Percentiles rank a stretch among this genome's conserved stretches.
These are phyloP conservation scores for Penicillium sp. DNA, from an alignment of 2,329 filamentous ascomycete genomes.

Conservation along the genomic window DNA sequence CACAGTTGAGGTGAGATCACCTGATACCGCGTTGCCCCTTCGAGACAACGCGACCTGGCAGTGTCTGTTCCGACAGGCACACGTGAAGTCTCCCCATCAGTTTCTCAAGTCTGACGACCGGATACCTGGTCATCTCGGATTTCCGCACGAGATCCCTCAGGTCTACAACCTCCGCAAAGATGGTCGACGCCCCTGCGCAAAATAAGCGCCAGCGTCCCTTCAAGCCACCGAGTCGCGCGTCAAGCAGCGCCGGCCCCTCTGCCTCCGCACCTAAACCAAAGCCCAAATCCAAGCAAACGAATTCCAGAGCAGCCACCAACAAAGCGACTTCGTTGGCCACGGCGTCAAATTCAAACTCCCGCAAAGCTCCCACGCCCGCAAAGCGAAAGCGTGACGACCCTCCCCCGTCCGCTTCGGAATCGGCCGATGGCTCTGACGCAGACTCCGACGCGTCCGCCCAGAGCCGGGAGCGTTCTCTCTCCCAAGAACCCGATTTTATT, in stretches of 20 bases:
- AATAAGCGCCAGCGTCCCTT: conserved; percentile 40
- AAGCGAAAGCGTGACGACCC: conserved; percentile 14
- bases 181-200: conserved; percentile 25
- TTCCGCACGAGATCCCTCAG: too few relatives aligned
- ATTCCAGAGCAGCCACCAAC: conserved; percentile 8
- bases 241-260: conserved; percentile 18
- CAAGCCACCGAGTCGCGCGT: conserved; percentile 38
- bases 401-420: conserved; percentile 8
- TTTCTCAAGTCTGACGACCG: too few relatives aligned
- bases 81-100: too few relatives aligned
- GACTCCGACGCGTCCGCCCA: conserved; percentile 12
- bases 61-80: too few relatives aligned
- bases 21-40: conserved; percentile 16
- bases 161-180: conserved; percentile 15
- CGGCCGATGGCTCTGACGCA: conserved; percentile 15
- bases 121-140: too few relatives aligned
- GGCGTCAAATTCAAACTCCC: conserved; percentile 3
- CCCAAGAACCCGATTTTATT: conserved; percentile 43
- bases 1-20: conserved; percentile 7
- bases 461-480: conserved; percentile 20
- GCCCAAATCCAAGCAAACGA: conserved; percentile 15
- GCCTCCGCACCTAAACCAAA: conserved; percentile 17
- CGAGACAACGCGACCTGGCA: conserved; percentile 5
- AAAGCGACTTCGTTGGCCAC: conserved; percentile 5
- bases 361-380: conserved; percentile 8